These are phyloP conservation scores for Russula vinacea DNA, from an alignment of 768 basidiomycete genomes.

Conservation along the genomic window DNA sequence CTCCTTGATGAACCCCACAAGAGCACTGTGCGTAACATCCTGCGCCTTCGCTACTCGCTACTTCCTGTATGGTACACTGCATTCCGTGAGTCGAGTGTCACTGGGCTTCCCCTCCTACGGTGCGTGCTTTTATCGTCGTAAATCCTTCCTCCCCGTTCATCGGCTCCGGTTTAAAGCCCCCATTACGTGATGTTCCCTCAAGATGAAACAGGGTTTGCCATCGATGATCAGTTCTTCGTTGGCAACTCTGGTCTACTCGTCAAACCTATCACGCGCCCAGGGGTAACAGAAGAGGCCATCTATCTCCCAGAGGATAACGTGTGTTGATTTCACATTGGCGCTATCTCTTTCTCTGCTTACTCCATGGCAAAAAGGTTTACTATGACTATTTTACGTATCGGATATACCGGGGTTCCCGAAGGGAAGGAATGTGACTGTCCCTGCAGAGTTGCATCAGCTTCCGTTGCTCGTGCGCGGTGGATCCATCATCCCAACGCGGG, in stretches of 20 bases:
- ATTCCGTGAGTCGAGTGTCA: slow-evolving; percentile 82
- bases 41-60: slow-evolving; percentile 81
- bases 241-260: slow-evolving; percentile 85
- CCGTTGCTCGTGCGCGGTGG: slow-evolving; percentile 90
- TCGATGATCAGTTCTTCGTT: slow-evolving; percentile 94
- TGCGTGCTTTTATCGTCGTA: slow-evolving; percentile 36
- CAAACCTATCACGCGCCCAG: slow-evolving; percentile 82
- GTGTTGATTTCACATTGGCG: neutral
- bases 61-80: slow-evolving; percentile 97
- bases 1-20: slow-evolving; percentile 88
- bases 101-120: slow-evolving; percentile 82
- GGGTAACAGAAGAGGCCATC: slow-evolving; percentile 61
- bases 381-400: slow-evolving; percentile 85
- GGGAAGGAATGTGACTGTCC: slow-evolving; percentile 69
- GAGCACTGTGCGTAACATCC: slow-evolving; percentile 69
- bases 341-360: slow-evolving; percentile 14
- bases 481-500: slow-evolving; percentile 82
- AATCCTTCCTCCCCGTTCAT: neutral
- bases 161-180: slow-evolving; percentile 54
- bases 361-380: slow-evolving; percentile 58
- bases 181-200: slow-evolving; percentile 93
- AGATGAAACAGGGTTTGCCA: slow-evolving; percentile 76
- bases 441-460: slow-evolving; percentile 73
- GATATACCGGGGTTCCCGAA: slow-evolving; percentile 64
- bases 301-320: slow-evolving; percentile 89